Evolutionary conservation across 495 filamentous ascomycete genomes (phyloP), one percentile per base, ranked within the genome.

Genomic region (Penicillium nucicola): DNA sequence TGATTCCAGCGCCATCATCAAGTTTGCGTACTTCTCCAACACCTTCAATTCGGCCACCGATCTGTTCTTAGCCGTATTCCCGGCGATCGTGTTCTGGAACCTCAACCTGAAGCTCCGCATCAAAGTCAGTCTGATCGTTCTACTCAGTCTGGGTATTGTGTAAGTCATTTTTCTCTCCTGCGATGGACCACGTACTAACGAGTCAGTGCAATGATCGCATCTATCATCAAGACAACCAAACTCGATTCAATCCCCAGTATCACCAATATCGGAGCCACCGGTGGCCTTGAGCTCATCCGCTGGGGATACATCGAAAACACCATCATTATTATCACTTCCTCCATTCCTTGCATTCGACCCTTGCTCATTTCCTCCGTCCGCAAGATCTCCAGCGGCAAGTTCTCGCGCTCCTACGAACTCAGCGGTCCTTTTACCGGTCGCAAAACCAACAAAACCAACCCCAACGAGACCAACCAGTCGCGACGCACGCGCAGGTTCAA

Each of bases 171-270:
- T 20, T 2, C 9, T 23, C 8, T 35, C n/a, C 43, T 1, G n/a
- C 8, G 13, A 35, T 25, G 20, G 35, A 22, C 22, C 35, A 38
- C 19, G 45, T 34, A 35, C 50, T 46, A 39, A 57, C 48, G 18
- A 49, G 11, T 44, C 45, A 68, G 68, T 2, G 69, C 67, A 9
- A 69, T 70, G 67, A 40, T 64, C 20, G 70, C 72, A 12, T 75
- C 70, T n/a, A 70, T 73, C 34, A 57, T 75, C 55, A 74, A 74
- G 35, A 74, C 72, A 5, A 66, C 69, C 18, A 70, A 71, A 32
- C 66, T 68, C 36, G 44, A 58, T 50, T 41, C 67, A 14, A 48
- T 75, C 9, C 68, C 66, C 19, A 58, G 65, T 33, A 45, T 68
- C 38, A 69, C 65, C 0, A 64, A 70, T 37, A 58, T 67, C 12